Evolutionary conservation across 345 rosid genomes (phyloP).

Genomic region (Linum lewisii): DNA sequence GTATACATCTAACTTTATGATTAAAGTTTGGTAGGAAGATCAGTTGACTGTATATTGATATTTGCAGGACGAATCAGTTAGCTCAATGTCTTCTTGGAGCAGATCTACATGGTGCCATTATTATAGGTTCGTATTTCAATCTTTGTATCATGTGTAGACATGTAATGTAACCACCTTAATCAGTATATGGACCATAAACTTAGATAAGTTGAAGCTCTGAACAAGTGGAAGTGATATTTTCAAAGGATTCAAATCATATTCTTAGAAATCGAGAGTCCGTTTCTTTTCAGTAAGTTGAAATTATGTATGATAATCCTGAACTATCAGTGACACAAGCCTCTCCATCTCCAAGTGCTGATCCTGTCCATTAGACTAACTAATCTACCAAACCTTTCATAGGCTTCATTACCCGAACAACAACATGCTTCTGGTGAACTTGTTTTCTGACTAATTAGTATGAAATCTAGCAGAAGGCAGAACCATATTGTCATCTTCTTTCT

Average conservation of each 20-base stretch:
- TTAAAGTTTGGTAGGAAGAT: neutral
- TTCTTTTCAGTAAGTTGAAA: no score
- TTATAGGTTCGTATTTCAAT: conserved; percentile 10
- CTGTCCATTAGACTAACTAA: no score
- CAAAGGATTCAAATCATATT: neutral
- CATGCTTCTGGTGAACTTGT: no score
- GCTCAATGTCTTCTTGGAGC: conserved; percentile 20
- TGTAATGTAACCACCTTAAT: neutral
- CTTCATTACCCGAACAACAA: no score
- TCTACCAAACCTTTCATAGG: no score
- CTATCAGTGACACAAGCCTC: no score
- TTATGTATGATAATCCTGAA: no score
- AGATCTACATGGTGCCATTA: conserved; percentile 25
- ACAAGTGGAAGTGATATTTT: no score
- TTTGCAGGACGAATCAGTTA: conserved; percentile 15
- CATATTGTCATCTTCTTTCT: neutral
- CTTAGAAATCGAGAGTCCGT: no score
- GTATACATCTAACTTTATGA: neutral
- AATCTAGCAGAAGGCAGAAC: neutral
- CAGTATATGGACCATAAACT: neutral
- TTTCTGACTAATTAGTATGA: no score
- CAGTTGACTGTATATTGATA: neutral
- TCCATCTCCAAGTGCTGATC: no score
- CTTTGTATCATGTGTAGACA: neutral
- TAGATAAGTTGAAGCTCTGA: neutral